Base-by-base conservation (phyloP, 352 stramenopile genomes). In the Phytophthora niederhauseri region DNA sequence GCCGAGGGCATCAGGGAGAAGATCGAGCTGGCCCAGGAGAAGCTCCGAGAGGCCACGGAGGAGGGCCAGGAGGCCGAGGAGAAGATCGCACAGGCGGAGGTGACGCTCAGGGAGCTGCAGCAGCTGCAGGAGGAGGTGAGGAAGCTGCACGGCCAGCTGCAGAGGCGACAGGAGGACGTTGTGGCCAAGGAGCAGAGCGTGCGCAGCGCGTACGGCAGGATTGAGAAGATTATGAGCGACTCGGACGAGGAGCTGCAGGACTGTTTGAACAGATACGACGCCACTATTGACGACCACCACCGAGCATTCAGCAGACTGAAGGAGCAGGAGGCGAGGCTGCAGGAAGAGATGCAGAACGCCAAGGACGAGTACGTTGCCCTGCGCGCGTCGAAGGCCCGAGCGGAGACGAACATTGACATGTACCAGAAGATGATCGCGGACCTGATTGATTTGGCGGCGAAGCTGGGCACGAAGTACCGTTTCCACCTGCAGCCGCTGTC, bases 181-280 rank as follows among this genome's bases (percentile, higher is more conserved):
- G 15, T 51, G 0, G 61, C 68, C 30, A 90, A 90, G 53, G 73
- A 89, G 57, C 63, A 76, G 4, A 77, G 60, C 28, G 75, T 85
- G 24, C 51, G 78, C 6, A 38, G 60, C 4, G 70, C 84, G 14
- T 81, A 86, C 31, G 20, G 50, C 4, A 91, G 83, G 45, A 87
- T 94, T 48, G 74, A 89, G 41, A 70, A 88, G 17, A 66, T 89
- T 57, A 91, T 95, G 83, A 93, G 74, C 51, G 87, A 93, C 48
- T 72, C 80, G 0, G 82, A 97, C 46, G 78, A 86, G 11, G 74
- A 93, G 34, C 57, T 97, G 4, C 61, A 82, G 48, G 49, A 20
- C 2, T 45, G 93, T 19, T 45, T 93, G 31, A 79, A 75, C 1
- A 80, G 91, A 31, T 90, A 90, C 45, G 85, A 93, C 6, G 53